These are phyloP conservation scores for Achlya hypogyna DNA, from an alignment of 352 stramenopile genomes.

Conservation along the genomic window DNA sequence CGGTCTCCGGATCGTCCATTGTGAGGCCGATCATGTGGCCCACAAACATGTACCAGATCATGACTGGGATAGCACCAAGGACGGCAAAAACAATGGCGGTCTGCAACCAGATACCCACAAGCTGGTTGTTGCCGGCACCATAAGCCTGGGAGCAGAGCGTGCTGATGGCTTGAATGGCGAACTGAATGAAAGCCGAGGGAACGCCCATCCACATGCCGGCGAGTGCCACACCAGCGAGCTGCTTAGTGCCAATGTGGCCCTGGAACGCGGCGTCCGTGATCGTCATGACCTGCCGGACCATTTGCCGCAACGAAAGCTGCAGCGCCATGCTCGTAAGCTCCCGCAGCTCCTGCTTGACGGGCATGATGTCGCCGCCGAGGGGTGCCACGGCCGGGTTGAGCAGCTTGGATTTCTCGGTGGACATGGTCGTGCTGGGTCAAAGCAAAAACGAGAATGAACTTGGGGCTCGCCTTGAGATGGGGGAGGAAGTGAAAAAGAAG, in stretches of 20 bases:
- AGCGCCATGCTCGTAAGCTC: slow-evolving; percentile 36
- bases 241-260: slow-evolving; percentile 38
- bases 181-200: slow-evolving; percentile 38
- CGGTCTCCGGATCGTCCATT: slow-evolving; percentile 34
- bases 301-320: slow-evolving; percentile 35
- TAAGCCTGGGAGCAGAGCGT: slow-evolving; percentile 44
- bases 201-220: slow-evolving; percentile 43
- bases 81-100: slow-evolving; percentile 32
- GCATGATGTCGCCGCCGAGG: background rate
- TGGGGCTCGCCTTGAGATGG: background rate
- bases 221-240: slow-evolving; percentile 33
- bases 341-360: slow-evolving; percentile 24
- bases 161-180: slow-evolving; percentile 39
- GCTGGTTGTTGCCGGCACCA: slow-evolving; percentile 39
- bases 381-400: slow-evolving; percentile 2
- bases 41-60: slow-evolving; percentile 40
- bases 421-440: background rate
- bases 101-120: slow-evolving; percentile 45
- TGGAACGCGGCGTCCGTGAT: slow-evolving; percentile 39
- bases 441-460: slow-evolving; percentile 9
- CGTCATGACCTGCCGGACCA: slow-evolving; percentile 39
- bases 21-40: slow-evolving; percentile 34
- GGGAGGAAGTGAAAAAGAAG: background rate
- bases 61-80: slow-evolving; percentile 31
- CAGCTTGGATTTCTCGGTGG: slow-evolving; percentile 9